Conservation (phyloP, 208 protist species). For the Phytomonas sp. region DNA sequence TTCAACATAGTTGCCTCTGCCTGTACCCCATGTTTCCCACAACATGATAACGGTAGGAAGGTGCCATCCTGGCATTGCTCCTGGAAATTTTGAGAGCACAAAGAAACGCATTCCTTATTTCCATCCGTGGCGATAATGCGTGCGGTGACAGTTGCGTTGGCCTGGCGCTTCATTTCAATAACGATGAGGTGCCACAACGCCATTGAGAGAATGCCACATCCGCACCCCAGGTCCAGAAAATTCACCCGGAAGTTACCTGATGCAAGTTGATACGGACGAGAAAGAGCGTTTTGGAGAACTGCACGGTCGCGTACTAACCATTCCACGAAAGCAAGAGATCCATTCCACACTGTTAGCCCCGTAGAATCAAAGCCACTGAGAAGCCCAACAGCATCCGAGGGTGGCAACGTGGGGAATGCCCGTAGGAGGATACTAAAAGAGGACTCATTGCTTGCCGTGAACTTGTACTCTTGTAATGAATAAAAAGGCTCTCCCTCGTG, state of each 20-base stretch:
- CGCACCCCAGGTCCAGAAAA: slow-evolving; percentile 27
- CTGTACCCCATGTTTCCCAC: not conserved
- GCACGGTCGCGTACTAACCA: slow-evolving; percentile 16
- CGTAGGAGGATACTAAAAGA: slow-evolving; percentile 22
- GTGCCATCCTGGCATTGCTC: slow-evolving; percentile 13
- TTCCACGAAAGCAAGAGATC: slow-evolving; percentile 27
- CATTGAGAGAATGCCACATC: slow-evolving; percentile 22
- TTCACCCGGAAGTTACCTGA: not conserved
- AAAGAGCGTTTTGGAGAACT: not conserved
- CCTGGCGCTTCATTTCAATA: not conserved
- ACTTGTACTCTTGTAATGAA: slow-evolving; percentile 14
- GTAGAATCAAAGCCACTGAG: slow-evolving; percentile 25
- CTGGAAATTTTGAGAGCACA: slow-evolving; percentile 16
- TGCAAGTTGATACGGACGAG: not conserved
- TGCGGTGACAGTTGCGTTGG: not conserved
- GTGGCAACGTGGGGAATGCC: slow-evolving; percentile 24
- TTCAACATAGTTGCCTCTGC: slow-evolving; percentile 15
- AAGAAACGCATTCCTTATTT: slow-evolving; percentile 22
- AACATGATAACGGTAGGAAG: not conserved
- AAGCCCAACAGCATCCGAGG: slow-evolving; percentile 26
- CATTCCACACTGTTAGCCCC: slow-evolving; percentile 31
- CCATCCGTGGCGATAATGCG: slow-evolving; percentile 25
- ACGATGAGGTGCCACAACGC: slow-evolving; percentile 17
- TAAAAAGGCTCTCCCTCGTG: slow-evolving; percentile 34
- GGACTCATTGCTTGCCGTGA: not conserved